These are phyloP conservation scores for Coemansia sp. DNA, from an alignment of 192 early-diverging fungal genomes.

Conservation along the genomic window DNA sequence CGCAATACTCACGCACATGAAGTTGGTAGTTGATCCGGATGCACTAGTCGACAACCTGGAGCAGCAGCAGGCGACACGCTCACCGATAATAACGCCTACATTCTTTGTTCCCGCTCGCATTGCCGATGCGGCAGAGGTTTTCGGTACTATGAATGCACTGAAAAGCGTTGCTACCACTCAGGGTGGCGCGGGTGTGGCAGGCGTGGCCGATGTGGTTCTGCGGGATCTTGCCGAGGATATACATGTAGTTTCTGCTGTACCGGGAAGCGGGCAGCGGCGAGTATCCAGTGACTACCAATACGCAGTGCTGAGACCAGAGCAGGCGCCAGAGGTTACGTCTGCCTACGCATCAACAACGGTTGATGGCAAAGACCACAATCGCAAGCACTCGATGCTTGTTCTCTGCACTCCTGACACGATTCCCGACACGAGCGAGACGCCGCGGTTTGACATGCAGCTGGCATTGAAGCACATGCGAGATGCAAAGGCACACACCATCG, in stretches of 20 bases:
- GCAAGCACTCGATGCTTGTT: constrained; percentile 50
- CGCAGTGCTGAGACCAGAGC: constrained; percentile 17
- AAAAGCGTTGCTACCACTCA: constrained; percentile 17
- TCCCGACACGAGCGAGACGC: constrained; percentile 54
- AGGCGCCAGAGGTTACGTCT: background rate
- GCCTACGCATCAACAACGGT: background rate
- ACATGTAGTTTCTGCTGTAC: constrained; percentile 27
- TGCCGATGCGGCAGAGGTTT: constrained; percentile 24
- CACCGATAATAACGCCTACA: constrained; percentile 25
- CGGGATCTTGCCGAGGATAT: constrained; percentile 39
- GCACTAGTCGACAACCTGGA: constrained; percentile 26
- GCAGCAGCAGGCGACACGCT: constrained; percentile 19
- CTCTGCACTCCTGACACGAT: constrained; percentile 40
- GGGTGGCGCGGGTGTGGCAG: constrained; percentile 14
- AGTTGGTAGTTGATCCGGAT: constrained; percentile 62
- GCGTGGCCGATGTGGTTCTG: constrained; percentile 24
- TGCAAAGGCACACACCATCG: constrained; percentile 57
- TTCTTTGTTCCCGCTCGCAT: constrained; percentile 44
- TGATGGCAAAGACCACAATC: background rate
- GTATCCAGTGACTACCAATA: constrained; percentile 31
- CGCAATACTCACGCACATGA: constrained; percentile 57
- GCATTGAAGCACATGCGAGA: constrained; percentile 56
- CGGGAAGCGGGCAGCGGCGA: constrained; percentile 19
- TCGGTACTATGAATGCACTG: constrained; percentile 29
- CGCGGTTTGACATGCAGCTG: constrained; percentile 58